Evolutionary conservation across 2,329 filamentous ascomycete genomes (phyloP).

Genomic region (Hypoxylon sp.): DNA sequence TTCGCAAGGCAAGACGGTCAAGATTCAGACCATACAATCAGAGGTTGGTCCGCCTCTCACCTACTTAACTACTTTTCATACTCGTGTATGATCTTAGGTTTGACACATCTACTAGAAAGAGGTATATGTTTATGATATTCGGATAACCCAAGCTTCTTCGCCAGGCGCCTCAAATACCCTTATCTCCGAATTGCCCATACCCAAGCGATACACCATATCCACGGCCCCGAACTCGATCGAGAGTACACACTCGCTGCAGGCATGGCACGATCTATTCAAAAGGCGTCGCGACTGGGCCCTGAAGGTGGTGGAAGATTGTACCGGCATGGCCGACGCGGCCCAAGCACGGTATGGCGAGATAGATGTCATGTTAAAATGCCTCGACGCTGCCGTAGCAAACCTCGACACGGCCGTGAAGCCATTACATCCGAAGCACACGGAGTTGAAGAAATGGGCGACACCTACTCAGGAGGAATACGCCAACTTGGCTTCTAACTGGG

Average conservation of each 20-base stretch:
- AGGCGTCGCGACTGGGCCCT: constrained; percentile 84
- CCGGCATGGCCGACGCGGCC: constrained; percentile 71
- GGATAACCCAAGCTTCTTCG: constrained; percentile 72
- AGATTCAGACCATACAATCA: constrained; percentile 80
- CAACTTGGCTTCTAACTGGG: constrained; percentile 74
- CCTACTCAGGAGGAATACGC: constrained; percentile 77
- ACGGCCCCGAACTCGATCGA: constrained; percentile 85
- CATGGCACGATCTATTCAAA: constrained; percentile 91
- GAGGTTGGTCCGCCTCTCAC: constrained; percentile 70
- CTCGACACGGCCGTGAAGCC: constrained; percentile 80
- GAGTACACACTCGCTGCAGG: constrained; percentile 81
- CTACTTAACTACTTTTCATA: background rate
- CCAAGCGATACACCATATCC: constrained; percentile 69
- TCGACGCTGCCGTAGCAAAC: constrained; percentile 89
- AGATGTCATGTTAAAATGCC: constrained; percentile 80
- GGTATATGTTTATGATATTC: constrained; percentile 92
- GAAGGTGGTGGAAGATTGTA: constrained; percentile 76
- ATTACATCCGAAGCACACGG: constrained; percentile 78
- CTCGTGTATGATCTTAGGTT: constrained; percentile 24
- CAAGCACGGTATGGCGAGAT: constrained; percentile 78
- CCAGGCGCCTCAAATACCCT: constrained; percentile 59
- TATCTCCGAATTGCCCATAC: constrained; percentile 64
- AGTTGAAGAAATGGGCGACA: constrained; percentile 77
- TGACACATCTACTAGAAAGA: constrained; percentile 71
- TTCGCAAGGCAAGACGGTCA: constrained; percentile 84